These are phyloP conservation scores for Austroboletus eburneus DNA, from an alignment of 768 basidiomycete genomes.

Conservation along the genomic window DNA sequence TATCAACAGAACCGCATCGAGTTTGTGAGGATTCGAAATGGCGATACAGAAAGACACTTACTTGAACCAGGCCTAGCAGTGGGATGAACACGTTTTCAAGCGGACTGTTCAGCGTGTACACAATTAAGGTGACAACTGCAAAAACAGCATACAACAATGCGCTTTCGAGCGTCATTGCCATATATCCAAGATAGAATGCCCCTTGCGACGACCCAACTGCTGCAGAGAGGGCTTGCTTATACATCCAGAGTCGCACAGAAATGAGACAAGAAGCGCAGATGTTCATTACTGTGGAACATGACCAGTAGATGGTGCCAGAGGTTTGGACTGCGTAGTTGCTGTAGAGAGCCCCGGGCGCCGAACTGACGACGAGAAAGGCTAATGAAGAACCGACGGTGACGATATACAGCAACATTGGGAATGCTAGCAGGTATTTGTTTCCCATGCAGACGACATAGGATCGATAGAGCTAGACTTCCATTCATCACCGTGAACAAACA, in stretches of 20 bases:
- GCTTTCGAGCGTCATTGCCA: conserved; percentile 27
- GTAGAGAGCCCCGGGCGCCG: background rate
- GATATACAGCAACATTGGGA: background rate
- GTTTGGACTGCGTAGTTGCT: background rate
- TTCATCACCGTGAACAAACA: background rate
- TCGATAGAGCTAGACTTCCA: background rate
- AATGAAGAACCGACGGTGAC: background rate
- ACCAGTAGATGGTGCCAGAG: conserved; percentile 4
- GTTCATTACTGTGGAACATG: conserved; percentile 14
- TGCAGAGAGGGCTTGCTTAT: conserved; percentile 9
- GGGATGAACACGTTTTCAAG: conserved; percentile 23
- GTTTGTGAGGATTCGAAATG: background rate
- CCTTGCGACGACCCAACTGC: conserved; percentile 12
- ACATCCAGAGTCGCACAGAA: conserved; percentile 13
- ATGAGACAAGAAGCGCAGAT: conserved; percentile 16
- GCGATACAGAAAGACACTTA: background rate
- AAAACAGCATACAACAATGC: conserved; percentile 15
- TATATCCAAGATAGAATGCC: conserved; percentile 21
- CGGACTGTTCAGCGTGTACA: conserved; percentile 18
- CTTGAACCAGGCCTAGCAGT: background rate
- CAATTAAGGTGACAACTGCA: conserved; percentile 8
- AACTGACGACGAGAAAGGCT: background rate
- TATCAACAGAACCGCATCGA: background rate
- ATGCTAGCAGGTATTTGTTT: background rate
- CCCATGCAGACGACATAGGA: background rate